These are phyloP conservation scores for Dipteronia dyeriana DNA, from an alignment of 345 rosid genomes.

Conservation along the genomic window DNA sequence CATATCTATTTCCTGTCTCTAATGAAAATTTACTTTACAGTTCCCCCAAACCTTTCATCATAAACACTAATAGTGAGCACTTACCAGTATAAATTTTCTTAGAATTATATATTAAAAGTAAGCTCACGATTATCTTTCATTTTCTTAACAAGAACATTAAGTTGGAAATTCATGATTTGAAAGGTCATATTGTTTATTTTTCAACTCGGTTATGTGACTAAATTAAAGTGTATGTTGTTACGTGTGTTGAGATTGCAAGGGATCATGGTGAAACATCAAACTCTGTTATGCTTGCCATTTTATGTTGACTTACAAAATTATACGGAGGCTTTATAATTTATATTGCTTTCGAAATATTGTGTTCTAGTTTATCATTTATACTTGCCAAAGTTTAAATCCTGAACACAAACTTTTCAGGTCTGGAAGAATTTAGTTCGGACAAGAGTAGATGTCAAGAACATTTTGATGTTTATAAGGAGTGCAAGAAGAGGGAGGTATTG, in stretches of 20 bases:
- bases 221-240: neutral
- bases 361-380: neutral
- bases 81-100: neutral
- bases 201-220: neutral
- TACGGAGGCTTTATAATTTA: neutral
- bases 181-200: too few relatives aligned
- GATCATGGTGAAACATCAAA: neutral
- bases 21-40: too few relatives aligned
- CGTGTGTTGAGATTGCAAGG: neutral
- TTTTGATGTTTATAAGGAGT: constrained; percentile 91
- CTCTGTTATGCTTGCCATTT: neutral
- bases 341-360: neutral
- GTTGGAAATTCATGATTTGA: neutral
- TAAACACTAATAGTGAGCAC: too few relatives aligned
- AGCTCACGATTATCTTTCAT: neutral
- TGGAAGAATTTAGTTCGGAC: constrained; percentile 80
- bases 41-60: too few relatives aligned
- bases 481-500: constrained; percentile 91
- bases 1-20: too few relatives aligned
- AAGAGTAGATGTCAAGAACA: constrained; percentile 94
- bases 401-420: constrained; percentile 50
- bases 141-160: neutral
- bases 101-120: neutral
- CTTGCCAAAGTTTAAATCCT: neutral
- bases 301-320: neutral